These are phyloP conservation scores for Clausena lansium DNA, from an alignment of 345 rosid genomes.

Conservation along the genomic window DNA sequence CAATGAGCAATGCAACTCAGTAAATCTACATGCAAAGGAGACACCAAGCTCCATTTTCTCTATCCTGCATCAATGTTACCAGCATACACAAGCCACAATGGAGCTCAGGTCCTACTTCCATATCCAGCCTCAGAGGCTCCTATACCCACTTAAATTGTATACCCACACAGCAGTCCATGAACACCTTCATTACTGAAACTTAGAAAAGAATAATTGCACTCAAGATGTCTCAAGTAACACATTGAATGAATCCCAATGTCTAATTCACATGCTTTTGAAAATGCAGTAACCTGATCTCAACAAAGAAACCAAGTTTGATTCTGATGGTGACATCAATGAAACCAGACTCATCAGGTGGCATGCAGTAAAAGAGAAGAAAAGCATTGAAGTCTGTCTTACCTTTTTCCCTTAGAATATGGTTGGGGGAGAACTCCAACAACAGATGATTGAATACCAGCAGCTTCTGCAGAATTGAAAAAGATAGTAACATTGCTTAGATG, in stretches of 20 bases:
- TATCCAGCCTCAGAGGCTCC: neutral
- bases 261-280: conserved; percentile 13
- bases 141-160: neutral
- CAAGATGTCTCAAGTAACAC: neutral
- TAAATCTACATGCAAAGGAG: neutral
- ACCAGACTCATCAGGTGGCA: neutral
- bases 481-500: neutral
- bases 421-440: conserved; percentile 82
- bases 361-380: conserved; percentile 13
- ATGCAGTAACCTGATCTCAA: neutral
- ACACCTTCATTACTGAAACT: neutral
- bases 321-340: neutral
- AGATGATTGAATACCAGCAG: conserved; percentile 58
- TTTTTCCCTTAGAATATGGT: conserved; percentile 66
- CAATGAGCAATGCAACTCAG: neutral
- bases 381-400: conserved; percentile 38
- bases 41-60: neutral
- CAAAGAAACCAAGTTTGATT: neutral
- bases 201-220: neutral
- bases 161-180: neutral
- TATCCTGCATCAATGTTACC: neutral
- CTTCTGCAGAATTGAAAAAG: conserved; percentile 51
- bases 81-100: neutral
- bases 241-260: conserved; percentile 5
- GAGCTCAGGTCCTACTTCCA: neutral